Conservation (phyloP, 1,284 basidiomycete genomes). For the Prillingera fragicola region DNA sequence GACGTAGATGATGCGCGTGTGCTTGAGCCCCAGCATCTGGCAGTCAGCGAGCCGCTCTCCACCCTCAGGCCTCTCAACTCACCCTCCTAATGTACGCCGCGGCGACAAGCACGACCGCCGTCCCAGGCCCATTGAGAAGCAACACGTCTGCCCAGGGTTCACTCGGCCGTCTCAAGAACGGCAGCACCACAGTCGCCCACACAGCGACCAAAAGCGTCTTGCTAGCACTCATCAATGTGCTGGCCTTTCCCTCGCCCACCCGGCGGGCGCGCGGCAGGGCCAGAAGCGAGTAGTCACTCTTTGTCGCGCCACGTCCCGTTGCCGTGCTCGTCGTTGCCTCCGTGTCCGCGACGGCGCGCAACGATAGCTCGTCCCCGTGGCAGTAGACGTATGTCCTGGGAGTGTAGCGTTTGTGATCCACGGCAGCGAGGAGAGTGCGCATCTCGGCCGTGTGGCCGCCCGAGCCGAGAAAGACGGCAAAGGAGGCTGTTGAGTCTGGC, state of each 20-base stretch:
- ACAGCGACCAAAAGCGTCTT: slow-evolving; percentile 59
- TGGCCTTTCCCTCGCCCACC: slow-evolving; percentile 70
- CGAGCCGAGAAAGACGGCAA: slow-evolving; percentile 60
- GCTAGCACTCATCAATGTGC: slow-evolving; percentile 61
- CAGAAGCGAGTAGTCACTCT: slow-evolving; percentile 50
- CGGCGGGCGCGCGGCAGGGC: slow-evolving; percentile 75
- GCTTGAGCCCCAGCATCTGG: slow-evolving; percentile 69
- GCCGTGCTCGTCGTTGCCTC: slow-evolving; percentile 52
- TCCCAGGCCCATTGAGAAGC: slow-evolving; percentile 91
- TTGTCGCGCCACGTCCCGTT: too few species aligned
- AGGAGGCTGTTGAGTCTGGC: slow-evolving; percentile 11
- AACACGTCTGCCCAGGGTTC: slow-evolving; percentile 66
- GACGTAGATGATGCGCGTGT: slow-evolving; percentile 77
- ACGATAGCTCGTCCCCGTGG: slow-evolving; percentile 65
- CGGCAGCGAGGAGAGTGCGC: slow-evolving; percentile 63
- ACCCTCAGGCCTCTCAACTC: slow-evolving; percentile 46
- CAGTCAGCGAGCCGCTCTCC: slow-evolving; percentile 49
- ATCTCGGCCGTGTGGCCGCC: slow-evolving; percentile 95
- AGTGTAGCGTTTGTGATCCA: slow-evolving; percentile 71
- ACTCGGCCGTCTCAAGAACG: slow-evolving; percentile 43
- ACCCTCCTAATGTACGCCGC: slow-evolving; percentile 72
- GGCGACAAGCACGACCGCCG: slow-evolving; percentile 73
- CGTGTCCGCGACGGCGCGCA: slow-evolving; percentile 49
- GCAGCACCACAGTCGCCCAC: slow-evolving; percentile 56
- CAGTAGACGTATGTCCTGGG: slow-evolving; percentile 77